These are phyloP conservation scores for Lactarius hengduanensis DNA, from an alignment of 768 basidiomycete genomes.

Conservation along the genomic window DNA sequence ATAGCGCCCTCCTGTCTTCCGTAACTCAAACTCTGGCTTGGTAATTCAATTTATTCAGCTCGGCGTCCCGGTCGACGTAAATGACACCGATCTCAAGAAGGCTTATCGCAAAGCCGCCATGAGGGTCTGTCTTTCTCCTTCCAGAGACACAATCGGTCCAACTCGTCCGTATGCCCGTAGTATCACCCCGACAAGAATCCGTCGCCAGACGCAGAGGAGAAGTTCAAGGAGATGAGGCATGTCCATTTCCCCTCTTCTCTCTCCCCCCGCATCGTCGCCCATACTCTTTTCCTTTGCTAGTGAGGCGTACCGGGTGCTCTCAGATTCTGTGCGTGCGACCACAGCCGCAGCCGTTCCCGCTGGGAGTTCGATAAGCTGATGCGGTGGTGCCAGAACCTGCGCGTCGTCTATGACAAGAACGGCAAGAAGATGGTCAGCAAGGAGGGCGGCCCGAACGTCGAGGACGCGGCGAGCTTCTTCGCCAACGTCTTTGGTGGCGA, in stretches of 20 bases:
- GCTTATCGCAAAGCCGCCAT: slow-evolving; percentile 94
- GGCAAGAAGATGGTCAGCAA: slow-evolving; percentile 88
- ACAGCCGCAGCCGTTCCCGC: not conserved
- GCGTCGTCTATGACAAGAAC: slow-evolving; percentile 92
- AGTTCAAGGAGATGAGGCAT: slow-evolving; percentile 95
- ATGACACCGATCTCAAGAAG: slow-evolving; percentile 86
- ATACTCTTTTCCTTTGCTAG: slow-evolving; percentile 39
- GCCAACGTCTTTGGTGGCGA: slow-evolving; percentile 96
- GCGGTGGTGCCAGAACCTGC: slow-evolving; percentile 55
- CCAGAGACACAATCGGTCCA: not conserved
- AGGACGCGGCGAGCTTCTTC: slow-evolving; percentile 94
- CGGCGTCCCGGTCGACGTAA: slow-evolving; percentile 66
- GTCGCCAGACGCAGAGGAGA: slow-evolving; percentile 89
- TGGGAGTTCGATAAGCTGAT: slow-evolving; percentile 6
- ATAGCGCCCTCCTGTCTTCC: slow-evolving; percentile 37
- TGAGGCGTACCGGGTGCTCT: slow-evolving; percentile 93
- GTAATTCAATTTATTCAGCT: slow-evolving; percentile 45
- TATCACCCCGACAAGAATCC: slow-evolving; percentile 96
- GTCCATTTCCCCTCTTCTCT: slow-evolving; percentile 26
- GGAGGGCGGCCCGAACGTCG: slow-evolving; percentile 75
- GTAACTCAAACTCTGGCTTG: slow-evolving; percentile 11
- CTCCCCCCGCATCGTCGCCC: slow-evolving; percentile 4
- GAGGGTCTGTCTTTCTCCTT: slow-evolving; percentile 52
- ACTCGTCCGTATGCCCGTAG: slow-evolving; percentile 44
- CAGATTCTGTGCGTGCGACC: slow-evolving; percentile 58